Evolutionary conservation across 306 rosid species (phyloP).

Genomic region (Oemleria cerasiformis): DNA sequence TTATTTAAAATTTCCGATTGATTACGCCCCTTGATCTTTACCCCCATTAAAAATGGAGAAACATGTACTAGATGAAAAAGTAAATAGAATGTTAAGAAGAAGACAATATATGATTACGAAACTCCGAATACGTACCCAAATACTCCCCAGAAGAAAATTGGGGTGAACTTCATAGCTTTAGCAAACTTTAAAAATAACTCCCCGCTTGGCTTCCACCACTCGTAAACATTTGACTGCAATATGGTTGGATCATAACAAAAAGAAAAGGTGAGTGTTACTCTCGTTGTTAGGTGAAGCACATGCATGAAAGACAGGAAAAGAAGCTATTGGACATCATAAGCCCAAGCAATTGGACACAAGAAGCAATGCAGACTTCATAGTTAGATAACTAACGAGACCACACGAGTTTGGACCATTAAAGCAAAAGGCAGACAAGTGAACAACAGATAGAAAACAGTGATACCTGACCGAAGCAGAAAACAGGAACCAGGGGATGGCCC

Average conservation of each 20-base stretch:
- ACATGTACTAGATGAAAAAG: neutral
- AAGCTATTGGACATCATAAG: neutral
- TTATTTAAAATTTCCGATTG: too few species aligned
- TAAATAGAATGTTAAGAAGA: neutral
- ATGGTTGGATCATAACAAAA: slow-evolving; percentile 13
- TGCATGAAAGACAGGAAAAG: neutral
- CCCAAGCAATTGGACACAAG: slow-evolving; percentile 1
- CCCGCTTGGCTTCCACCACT: slow-evolving; percentile 94
- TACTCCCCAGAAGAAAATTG: slow-evolving; percentile 81
- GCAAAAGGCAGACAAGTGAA: neutral
- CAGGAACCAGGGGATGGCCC: slow-evolving; percentile 87
- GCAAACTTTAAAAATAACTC: slow-evolving; percentile 54
- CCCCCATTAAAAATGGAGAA: neutral
- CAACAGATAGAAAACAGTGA: neutral
- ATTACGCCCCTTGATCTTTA: too few species aligned
- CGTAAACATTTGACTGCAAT: slow-evolving; percentile 62
- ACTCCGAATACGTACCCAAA: slow-evolving; percentile 66
- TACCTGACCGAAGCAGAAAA: slow-evolving; percentile 96
- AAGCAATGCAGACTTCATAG: slow-evolving; percentile 9
- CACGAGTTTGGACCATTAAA: slow-evolving; percentile 2
- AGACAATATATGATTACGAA: neutral
- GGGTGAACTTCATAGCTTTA: slow-evolving; percentile 76
- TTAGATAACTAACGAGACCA: neutral
- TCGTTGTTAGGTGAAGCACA: neutral
- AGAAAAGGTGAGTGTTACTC: neutral